Percentiles rank a stretch among this genome's conserved stretches.
These are phyloP conservation scores for Brassica rapa DNA, from an alignment of 345 rosid genomes.

Conservation along the genomic window DNA sequence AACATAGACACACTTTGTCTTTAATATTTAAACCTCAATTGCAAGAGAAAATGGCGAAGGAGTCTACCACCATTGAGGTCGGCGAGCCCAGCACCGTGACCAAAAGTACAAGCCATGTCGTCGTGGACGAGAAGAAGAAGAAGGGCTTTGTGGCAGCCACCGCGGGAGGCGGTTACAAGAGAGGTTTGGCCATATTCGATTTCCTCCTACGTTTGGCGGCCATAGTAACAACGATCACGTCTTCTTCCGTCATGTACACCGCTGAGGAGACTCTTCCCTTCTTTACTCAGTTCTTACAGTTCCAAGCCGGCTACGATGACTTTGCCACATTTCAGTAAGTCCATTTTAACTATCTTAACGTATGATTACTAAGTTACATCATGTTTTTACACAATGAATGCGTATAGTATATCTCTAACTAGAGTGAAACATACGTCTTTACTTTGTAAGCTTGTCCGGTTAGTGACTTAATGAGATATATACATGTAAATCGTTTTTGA, in stretches of 20 bases:
- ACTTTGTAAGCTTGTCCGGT: neutral
- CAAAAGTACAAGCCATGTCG: conserved; percentile 32
- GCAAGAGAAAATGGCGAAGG: conserved; percentile 31
- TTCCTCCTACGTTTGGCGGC: conserved; percentile 68
- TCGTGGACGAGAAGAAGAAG: conserved; percentile 24
- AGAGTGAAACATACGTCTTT: neutral
- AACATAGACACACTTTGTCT: neutral
- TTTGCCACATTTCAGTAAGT: conserved; percentile 66
- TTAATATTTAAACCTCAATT: conserved; percentile 18
- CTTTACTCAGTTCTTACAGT: conserved; percentile 88
- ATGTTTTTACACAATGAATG: neutral
- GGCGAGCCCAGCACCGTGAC: conserved; percentile 40
- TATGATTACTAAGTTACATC: neutral
- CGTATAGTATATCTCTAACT: neutral
- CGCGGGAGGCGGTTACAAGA: conserved; percentile 44
- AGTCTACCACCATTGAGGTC: conserved; percentile 35
- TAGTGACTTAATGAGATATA: neutral
- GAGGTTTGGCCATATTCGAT: conserved; percentile 71
- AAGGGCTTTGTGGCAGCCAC: conserved; percentile 10
- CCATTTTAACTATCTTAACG: neutral
- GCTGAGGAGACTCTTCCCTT: conserved; percentile 78
- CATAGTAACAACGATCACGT: conserved; percentile 48
- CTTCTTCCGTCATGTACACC: conserved; percentile 65
- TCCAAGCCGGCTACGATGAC: conserved; percentile 79
- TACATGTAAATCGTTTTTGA: conserved; percentile 15